Evolutionary conservation across 805 yeast species (phyloP).

Genomic region (Tetrapisispora arboricola): DNA sequence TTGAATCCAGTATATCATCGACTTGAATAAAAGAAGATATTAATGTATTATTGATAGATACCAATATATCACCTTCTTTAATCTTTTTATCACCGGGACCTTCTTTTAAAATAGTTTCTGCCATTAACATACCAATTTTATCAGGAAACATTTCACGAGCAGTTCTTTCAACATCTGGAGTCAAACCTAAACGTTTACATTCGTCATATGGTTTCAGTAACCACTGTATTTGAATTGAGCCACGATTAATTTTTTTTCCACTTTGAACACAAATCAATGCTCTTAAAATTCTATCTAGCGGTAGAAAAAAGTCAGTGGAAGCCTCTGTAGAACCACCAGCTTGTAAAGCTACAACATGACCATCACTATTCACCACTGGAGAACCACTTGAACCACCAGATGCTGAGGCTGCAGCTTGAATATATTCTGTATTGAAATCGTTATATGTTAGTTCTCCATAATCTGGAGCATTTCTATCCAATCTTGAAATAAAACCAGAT

Average conservation of each 20-base stretch:
- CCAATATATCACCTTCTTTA: constrained; percentile 77
- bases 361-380: constrained; percentile 87
- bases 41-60: constrained; percentile 56
- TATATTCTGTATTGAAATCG: constrained; percentile 89
- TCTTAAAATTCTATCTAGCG: constrained; percentile 71
- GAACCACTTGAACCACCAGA: constrained; percentile 95
- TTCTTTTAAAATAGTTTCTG: constrained; percentile 68
- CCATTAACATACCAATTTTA: constrained; percentile 72
- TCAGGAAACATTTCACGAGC: constrained; percentile 65
- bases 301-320: constrained; percentile 86
- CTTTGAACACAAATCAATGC: constrained; percentile 68
- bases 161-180: constrained; percentile 57
- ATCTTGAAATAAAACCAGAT: constrained; percentile 67
- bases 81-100: constrained; percentile 73
- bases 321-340: constrained; percentile 92
- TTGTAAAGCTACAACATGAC: constrained; percentile 80
- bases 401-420: constrained; percentile 93
- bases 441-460: constrained; percentile 82
- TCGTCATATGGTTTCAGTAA: constrained; percentile 77
- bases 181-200: constrained; percentile 77
- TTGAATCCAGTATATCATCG: constrained; percentile 72
- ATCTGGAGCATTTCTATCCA: constrained; percentile 91
- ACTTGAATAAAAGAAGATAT: constrained; percentile 66
- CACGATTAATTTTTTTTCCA: constrained; percentile 57
- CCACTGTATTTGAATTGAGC: constrained; percentile 91